Conservation (phyloP, 2,329 filamentous ascomycete species). For the Cercospora zeina region DNA sequence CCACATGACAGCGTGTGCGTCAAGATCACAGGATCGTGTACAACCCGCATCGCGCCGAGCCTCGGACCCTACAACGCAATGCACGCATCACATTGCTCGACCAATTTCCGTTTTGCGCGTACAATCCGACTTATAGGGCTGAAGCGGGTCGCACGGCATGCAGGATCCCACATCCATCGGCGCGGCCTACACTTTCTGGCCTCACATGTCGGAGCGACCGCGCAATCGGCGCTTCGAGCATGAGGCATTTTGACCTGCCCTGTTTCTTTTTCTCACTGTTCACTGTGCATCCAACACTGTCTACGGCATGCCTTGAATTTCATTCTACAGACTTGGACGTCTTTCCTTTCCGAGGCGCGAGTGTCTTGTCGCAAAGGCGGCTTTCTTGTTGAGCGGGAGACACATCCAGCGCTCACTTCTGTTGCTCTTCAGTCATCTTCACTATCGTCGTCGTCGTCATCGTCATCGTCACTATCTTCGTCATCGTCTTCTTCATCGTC, state of each 20-base stretch:
- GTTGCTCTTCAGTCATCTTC: conserved; percentile 26
- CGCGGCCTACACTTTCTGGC: conserved; percentile 5
- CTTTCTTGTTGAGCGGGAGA: background rate
- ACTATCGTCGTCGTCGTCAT: conserved; percentile 53
- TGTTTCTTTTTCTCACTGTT: background rate
- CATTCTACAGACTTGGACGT: too few species aligned
- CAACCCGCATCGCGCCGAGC: background rate
- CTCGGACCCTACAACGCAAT: background rate
- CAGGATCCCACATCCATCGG: background rate
- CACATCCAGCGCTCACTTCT: background rate
- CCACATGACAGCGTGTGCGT: background rate
- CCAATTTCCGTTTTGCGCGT: background rate
- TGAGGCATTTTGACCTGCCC: background rate
- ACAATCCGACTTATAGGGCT: conserved; percentile 7
- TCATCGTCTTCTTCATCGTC: conserved; percentile 62
- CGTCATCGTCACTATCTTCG: conserved; percentile 49
- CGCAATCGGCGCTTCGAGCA: background rate
- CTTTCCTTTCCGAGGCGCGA: background rate
- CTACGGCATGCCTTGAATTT: too few species aligned
- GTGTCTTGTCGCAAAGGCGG: background rate
- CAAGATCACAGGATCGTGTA: conserved; percentile 3
- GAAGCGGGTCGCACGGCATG: conserved; percentile 1
- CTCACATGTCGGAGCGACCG: conserved; percentile 13
- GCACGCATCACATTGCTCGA: background rate
- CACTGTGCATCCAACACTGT: too few species aligned